These are phyloP conservation scores for Scytalidium lignicola DNA, from an alignment of 2,329 filamentous ascomycete species.

Conservation along the genomic window DNA sequence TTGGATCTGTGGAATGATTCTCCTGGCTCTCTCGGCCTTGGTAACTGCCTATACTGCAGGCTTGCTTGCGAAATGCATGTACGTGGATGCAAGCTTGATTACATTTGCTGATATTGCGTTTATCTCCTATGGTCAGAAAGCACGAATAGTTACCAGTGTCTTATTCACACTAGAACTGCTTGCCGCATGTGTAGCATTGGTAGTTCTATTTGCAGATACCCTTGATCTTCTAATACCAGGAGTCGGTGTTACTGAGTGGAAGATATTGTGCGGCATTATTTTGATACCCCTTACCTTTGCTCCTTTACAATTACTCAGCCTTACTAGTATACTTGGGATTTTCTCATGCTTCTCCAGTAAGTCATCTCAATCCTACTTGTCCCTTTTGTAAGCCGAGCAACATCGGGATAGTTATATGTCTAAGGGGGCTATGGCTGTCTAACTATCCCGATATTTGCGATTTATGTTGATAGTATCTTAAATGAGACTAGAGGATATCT, in stretches of 20 bases:
- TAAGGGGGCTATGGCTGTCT: slow-evolving; percentile 4
- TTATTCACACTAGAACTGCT: slow-evolving; percentile 85
- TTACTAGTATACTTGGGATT: slow-evolving; percentile 91
- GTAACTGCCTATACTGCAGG: slow-evolving; percentile 83
- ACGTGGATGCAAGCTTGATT: slow-evolving; percentile 77
- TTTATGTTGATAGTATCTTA: too few species aligned
- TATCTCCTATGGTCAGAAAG: slow-evolving; percentile 79
- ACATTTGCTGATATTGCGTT: slow-evolving; percentile 94
- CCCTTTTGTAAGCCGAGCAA: background rate
- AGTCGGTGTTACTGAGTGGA: slow-evolving; percentile 69
- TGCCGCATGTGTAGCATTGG: slow-evolving; percentile 81
- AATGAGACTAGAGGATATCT: too few species aligned
- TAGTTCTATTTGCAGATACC: slow-evolving; percentile 92
- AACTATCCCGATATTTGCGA: too few species aligned
- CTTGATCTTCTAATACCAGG: slow-evolving; percentile 73
- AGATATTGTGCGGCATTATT: slow-evolving; percentile 73
- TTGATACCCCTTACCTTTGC: slow-evolving; percentile 80
- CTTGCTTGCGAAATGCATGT: slow-evolving; percentile 80
- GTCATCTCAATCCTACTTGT: slow-evolving; percentile 31
- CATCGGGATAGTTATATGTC: background rate
- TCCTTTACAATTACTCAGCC: slow-evolving; percentile 76
- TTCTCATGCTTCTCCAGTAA: slow-evolving; percentile 81
- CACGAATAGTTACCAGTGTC: slow-evolving; percentile 75
- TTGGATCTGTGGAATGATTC: slow-evolving; percentile 76
- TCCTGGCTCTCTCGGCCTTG: slow-evolving; percentile 67